Evolutionary conservation across 352 stramenopile species (phyloP).

Genomic region (Poterioochromonas sp.): DNA sequence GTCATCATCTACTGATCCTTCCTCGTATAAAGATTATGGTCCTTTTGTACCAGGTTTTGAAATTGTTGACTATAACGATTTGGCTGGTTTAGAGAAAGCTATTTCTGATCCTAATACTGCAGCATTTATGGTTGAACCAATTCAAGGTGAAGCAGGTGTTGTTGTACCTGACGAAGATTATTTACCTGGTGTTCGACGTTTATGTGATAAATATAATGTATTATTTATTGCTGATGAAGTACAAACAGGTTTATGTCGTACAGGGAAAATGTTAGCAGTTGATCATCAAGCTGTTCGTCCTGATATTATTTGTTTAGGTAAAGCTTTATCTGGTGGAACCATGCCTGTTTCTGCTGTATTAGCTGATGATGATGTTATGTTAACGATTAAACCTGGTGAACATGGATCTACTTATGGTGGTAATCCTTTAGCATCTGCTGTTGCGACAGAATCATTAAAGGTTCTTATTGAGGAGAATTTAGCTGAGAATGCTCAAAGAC

Average conservation of each 20-base stretch:
- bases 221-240: slow-evolving; percentile 98
- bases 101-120: slow-evolving; percentile 82
- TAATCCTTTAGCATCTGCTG: slow-evolving; percentile 89
- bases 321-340: slow-evolving; percentile 89
- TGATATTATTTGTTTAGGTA: slow-evolving; percentile 83
- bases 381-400: slow-evolving; percentile 91
- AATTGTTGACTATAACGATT: slow-evolving; percentile 80
- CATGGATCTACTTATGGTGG: slow-evolving; percentile 93
- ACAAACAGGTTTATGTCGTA: slow-evolving; percentile 88
- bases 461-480: slow-evolving; percentile 93
- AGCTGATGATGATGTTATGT: slow-evolving; percentile 88
- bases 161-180: slow-evolving; percentile 75
- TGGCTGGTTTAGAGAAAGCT: slow-evolving; percentile 64
- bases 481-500: slow-evolving; percentile 76
- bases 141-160: slow-evolving; percentile 96
- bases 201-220: slow-evolving; percentile 96
- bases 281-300: slow-evolving; percentile 91
- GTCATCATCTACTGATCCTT: slow-evolving; percentile 78
- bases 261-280: slow-evolving; percentile 86
- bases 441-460: slow-evolving; percentile 89
- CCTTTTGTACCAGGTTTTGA: slow-evolving; percentile 96
- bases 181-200: slow-evolving; percentile 52
- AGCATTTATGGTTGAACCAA: slow-evolving; percentile 98
- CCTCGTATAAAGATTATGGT: slow-evolving; percentile 74
- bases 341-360: slow-evolving; percentile 95